These are phyloP conservation scores for Epichloe bromicola DNA, from an alignment of 2,329 filamentous ascomycete species.

Conservation along the genomic window DNA sequence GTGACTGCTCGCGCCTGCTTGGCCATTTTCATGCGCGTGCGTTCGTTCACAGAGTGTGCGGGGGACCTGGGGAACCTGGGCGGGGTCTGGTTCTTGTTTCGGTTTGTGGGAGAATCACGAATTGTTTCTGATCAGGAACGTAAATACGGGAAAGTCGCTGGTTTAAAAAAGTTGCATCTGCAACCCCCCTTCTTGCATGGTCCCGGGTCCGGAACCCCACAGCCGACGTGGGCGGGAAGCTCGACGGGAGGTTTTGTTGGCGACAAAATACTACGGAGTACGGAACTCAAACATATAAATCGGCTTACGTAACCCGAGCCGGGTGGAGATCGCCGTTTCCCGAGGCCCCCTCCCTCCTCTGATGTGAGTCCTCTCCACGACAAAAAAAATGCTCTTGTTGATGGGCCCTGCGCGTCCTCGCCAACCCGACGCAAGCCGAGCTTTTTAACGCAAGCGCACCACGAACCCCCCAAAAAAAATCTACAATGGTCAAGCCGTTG, in stretches of 20 bases:
- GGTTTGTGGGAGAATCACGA: too few species aligned
- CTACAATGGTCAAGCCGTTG: slow-evolving; percentile 71
- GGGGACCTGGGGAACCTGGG: too few species aligned
- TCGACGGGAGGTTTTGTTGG: too few species aligned
- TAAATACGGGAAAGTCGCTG: neutral
- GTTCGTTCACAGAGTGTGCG: neutral
- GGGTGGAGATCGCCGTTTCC: too few species aligned
- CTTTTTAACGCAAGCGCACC: neutral
- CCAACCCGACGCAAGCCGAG: neutral
- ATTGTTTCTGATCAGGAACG: neutral
- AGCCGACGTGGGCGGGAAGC: neutral
- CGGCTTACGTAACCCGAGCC: slow-evolving; percentile 13
- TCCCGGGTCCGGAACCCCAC: neutral
- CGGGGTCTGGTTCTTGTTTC: too few species aligned
- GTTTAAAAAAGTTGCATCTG: neutral
- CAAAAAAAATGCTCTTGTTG: too few species aligned
- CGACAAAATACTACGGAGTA: too few species aligned
- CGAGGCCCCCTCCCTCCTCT: too few species aligned
- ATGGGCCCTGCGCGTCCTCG: too few species aligned
- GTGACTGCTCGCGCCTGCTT: slow-evolving; percentile 42
- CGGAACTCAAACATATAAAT: rapidly evolving
- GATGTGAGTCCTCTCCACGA: too few species aligned
- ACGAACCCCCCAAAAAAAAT: neutral
- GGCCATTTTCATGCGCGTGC: slow-evolving; percentile 22
- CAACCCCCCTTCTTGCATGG: neutral